These are phyloP conservation scores for Quercus parvula DNA, from an alignment of 306 rosid genomes.

Conservation along the genomic window DNA sequence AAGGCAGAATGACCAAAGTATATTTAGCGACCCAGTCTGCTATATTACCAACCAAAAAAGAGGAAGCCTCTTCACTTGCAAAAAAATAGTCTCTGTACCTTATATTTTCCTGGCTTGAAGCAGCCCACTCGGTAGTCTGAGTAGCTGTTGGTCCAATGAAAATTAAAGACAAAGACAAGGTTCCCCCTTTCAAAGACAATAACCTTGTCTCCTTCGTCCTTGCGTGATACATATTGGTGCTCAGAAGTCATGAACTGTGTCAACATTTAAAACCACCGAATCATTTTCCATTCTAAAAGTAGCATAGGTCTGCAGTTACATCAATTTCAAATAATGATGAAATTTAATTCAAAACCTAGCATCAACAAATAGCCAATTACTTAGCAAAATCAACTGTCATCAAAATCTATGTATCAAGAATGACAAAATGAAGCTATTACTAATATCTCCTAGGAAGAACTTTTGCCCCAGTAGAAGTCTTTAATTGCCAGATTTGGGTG, in stretches of 20 bases:
- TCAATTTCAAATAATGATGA: neutral
- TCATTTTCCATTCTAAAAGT: slow-evolving; percentile 9
- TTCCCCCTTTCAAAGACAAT: slow-evolving; percentile 80
- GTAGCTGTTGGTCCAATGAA: slow-evolving; percentile 89
- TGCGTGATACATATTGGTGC: slow-evolving; percentile 79
- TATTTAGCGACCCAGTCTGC: too few species aligned
- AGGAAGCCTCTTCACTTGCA: neutral
- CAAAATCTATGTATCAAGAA: neutral
- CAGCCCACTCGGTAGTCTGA: slow-evolving; percentile 84
- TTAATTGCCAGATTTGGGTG: slow-evolving; percentile 6
- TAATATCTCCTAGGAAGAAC: neutral
- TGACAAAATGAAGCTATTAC: neutral
- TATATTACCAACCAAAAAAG: neutral
- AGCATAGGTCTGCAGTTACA: neutral
- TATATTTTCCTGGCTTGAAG: slow-evolving; percentile 80
- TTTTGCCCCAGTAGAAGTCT: neutral
- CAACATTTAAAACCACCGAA: slow-evolving; percentile 19
- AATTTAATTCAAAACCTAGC: neutral
- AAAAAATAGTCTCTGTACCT: slow-evolving; percentile 45
- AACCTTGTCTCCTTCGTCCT: slow-evolving; percentile 69
- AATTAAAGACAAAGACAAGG: slow-evolving; percentile 90
- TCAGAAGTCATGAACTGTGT: slow-evolving; percentile 93
- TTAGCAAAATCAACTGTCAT: neutral
- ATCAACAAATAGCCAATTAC: neutral
- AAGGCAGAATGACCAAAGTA: neutral